Percentiles rank a stretch among this genome's conserved stretches.
Evolutionary conservation across 768 basidiomycete genomes (phyloP).

Genomic region (Lactarius quietus): DNA sequence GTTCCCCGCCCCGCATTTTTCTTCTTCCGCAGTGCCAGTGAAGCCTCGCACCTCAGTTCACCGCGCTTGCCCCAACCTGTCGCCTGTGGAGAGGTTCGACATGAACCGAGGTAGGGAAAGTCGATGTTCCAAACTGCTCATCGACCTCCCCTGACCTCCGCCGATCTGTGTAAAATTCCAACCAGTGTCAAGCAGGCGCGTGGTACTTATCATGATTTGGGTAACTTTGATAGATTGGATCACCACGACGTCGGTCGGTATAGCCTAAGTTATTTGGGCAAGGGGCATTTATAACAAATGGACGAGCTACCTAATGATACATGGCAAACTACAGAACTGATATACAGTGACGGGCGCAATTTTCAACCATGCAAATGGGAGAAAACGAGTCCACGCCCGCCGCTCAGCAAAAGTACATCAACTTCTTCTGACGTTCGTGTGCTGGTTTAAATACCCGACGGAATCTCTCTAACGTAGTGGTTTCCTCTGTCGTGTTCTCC

Average conservation of each 20-base stretch:
- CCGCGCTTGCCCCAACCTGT: constrained; percentile 84
- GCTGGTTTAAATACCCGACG: constrained; percentile 53
- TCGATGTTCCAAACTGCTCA: constrained; percentile 62
- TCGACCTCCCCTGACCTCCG: constrained; percentile 49
- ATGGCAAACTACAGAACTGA: not conserved
- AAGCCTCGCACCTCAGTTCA: constrained; percentile 63
- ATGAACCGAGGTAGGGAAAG: constrained; percentile 83
- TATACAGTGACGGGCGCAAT: not conserved
- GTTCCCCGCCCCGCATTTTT: not conserved
- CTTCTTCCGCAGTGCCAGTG: constrained; percentile 52
- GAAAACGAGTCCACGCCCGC: not conserved
- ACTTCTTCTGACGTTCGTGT: constrained; percentile 43
- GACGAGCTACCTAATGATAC: too few relatives aligned
- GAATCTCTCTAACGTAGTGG: constrained; percentile 41
- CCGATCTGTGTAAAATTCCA: constrained; percentile 71
- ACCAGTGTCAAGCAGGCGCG: constrained; percentile 37
- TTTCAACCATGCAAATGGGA: not conserved
- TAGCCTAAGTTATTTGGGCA: too few relatives aligned
- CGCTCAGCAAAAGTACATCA: constrained; percentile 38
- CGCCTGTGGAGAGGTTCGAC: constrained; percentile 74
- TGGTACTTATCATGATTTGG: constrained; percentile 28
- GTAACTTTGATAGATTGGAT: not conserved
- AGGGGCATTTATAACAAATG: too few relatives aligned
- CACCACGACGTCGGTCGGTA: too few relatives aligned
- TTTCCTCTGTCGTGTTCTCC: too few relatives aligned